Conservation (phyloP, 1,284 basidiomycete species). For the Bjerkandera adusta region DNA sequence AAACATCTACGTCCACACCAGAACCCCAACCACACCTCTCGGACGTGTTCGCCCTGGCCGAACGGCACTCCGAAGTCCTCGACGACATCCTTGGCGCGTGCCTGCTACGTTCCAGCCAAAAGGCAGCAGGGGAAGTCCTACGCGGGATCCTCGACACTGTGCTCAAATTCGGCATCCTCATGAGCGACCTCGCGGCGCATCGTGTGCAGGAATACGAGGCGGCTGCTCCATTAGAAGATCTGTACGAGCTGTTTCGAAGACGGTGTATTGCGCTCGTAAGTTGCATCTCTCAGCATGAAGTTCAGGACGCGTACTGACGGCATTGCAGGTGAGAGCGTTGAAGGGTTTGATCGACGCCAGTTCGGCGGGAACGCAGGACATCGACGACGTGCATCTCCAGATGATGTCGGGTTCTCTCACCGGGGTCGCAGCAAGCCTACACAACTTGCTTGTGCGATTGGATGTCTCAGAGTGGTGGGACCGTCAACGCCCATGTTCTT, state of each 20-base stretch:
- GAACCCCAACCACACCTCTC: conserved; percentile 36
- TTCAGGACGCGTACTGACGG: too few species aligned
- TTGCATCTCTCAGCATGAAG: too few species aligned
- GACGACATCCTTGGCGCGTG: conserved; percentile 79
- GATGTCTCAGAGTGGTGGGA: conserved; percentile 28
- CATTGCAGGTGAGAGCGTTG: conserved; percentile 3
- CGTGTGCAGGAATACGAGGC: conserved; percentile 60
- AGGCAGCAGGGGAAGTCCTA: conserved; percentile 64
- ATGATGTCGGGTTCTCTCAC: conserved; percentile 19
- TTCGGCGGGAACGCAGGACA: conserved; percentile 24
- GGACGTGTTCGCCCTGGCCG: conserved; percentile 77
- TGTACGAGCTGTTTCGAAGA: conserved; percentile 53
- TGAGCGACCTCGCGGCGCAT: conserved; percentile 58
- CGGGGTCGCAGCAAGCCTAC: conserved; percentile 30
- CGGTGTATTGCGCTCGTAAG: too few species aligned
- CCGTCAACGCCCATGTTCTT: conserved; percentile 16
- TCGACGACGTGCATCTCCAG: conserved; percentile 27
- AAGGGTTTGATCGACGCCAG: conserved; percentile 22
- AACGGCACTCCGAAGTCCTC: conserved; percentile 67
- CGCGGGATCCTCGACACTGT: conserved; percentile 65
- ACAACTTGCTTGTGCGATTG: conserved; percentile 25
- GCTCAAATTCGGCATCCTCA: conserved; percentile 67
- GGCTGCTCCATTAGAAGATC: conserved; percentile 48
- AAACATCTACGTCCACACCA: conserved; percentile 1
- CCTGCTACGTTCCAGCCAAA: conserved; percentile 71